phyloP scores from a whole-genome alignment of 306 rosid genomes.

The Hippophae tibetana region DNA sequence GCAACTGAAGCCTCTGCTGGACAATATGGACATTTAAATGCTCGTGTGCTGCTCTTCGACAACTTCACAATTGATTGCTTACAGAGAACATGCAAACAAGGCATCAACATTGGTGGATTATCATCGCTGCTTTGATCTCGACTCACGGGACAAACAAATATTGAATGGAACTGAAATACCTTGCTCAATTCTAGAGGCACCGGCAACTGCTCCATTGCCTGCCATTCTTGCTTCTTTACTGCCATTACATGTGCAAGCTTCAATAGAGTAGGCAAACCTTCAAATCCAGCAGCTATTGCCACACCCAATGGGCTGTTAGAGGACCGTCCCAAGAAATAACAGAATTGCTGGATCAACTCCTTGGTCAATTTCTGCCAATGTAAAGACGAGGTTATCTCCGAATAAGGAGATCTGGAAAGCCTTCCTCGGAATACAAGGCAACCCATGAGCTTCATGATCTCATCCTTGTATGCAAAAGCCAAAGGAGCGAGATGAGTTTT shows the following conservation, averaged over 20 bases:
- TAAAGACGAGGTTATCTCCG: slow-evolving; percentile 45
- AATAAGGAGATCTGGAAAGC: slow-evolving; percentile 61
- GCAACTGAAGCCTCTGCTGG: slow-evolving; percentile 53
- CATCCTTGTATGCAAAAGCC: slow-evolving; percentile 51
- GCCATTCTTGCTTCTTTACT: slow-evolving; percentile 84
- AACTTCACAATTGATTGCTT: slow-evolving; percentile 70
- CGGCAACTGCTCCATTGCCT: slow-evolving; percentile 64
- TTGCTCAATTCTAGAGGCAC: slow-evolving; percentile 74
- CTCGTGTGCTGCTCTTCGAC: slow-evolving; percentile 56
- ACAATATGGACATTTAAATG: slow-evolving; percentile 79
- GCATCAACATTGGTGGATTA: slow-evolving; percentile 79
- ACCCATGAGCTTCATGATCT: slow-evolving; percentile 80
- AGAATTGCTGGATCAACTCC: slow-evolving; percentile 61
- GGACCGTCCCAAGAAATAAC: slow-evolving; percentile 58
- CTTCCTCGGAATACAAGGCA: slow-evolving; percentile 60
- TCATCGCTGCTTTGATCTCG: slow-evolving; percentile 76
- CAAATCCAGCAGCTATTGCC: slow-evolving; percentile 68
- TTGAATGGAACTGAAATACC: slow-evolving; percentile 82
- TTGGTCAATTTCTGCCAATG: slow-evolving; percentile 63
- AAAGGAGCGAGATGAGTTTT: slow-evolving; percentile 56
- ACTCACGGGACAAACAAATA: slow-evolving; percentile 84
- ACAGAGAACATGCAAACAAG: slow-evolving; percentile 84
- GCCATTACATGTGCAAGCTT: slow-evolving; percentile 81
- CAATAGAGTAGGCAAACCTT: slow-evolving; percentile 70
- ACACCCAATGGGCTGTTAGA: slow-evolving; percentile 50